These are phyloP conservation scores for Mariannaea sp. DNA, from an alignment of 2,329 filamentous ascomycete species.

Conservation along the genomic window DNA sequence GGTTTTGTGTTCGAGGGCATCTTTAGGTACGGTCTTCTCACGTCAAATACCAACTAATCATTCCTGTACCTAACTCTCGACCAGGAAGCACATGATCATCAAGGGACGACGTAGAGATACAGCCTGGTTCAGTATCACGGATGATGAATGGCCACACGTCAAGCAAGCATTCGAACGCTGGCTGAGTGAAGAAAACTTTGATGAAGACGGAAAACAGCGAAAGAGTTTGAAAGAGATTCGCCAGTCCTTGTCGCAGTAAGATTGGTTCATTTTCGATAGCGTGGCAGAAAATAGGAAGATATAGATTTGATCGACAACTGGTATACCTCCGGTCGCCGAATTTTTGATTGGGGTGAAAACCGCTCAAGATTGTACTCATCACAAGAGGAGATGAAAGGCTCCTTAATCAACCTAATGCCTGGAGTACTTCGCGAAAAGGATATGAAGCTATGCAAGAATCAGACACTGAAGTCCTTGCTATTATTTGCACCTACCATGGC, in stretches of 20 bases:
- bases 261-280: too few relatives aligned
- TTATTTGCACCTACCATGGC: too few relatives aligned
- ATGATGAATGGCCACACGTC: conserved; percentile 60
- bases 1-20: conserved; percentile 65
- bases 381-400: too few relatives aligned
- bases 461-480: too few relatives aligned
- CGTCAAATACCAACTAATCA: accelerated
- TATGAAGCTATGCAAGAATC: too few relatives aligned
- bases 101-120: conserved; percentile 63
- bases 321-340: too few relatives aligned
- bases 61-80: accelerated
- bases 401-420: too few relatives aligned
- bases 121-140: conserved; percentile 62
- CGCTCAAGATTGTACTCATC: too few relatives aligned
- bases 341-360: too few relatives aligned
- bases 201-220: conserved; percentile 56
- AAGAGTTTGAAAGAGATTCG: conserved; percentile 47
- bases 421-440: too few relatives aligned
- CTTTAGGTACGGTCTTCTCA: conserved; percentile 49
- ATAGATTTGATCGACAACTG: too few relatives aligned
- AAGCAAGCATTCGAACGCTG: conserved; percentile 57
- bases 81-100: conserved; percentile 61
- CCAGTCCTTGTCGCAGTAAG: background rate
- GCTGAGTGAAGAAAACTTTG: conserved; percentile 61
- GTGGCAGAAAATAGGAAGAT: too few relatives aligned